Conservation (phyloP, 495 filamentous ascomycete genomes). For the Daldinia loculata region DNA sequence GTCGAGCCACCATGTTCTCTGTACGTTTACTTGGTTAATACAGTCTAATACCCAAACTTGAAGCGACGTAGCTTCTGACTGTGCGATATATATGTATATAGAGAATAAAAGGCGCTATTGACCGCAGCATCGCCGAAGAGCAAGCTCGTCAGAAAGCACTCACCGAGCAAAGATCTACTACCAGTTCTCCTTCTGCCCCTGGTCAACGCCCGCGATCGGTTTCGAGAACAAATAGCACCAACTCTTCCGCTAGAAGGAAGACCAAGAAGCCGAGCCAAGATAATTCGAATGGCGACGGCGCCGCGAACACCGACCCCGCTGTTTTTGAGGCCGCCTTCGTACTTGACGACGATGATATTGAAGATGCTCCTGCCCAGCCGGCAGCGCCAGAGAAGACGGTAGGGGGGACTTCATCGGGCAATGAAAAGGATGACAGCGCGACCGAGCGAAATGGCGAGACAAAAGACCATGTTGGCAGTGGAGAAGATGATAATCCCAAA, state of each 20-base stretch:
- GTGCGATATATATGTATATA: slow-evolving; percentile 44
- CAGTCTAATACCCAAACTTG: background rate
- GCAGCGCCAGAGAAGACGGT: slow-evolving; percentile 40
- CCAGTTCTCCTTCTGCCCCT: slow-evolving; percentile 58
- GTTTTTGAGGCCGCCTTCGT: slow-evolving; percentile 85
- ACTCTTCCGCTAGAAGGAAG: slow-evolving; percentile 41
- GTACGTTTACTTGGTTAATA: slow-evolving; percentile 44
- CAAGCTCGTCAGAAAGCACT: slow-evolving; percentile 75
- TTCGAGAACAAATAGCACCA: slow-evolving; percentile 62
- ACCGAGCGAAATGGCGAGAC: slow-evolving; percentile 45
- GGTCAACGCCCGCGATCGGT: slow-evolving; percentile 59
- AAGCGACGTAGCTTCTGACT: slow-evolving; percentile 1
- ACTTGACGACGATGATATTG: slow-evolving; percentile 76
- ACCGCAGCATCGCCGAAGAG: slow-evolving; percentile 87
- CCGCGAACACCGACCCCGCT: slow-evolving; percentile 73
- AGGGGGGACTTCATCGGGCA: slow-evolving; percentile 43
- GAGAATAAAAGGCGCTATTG: slow-evolving; percentile 87
- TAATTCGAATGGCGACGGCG: slow-evolving; percentile 54
- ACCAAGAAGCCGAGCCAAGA: slow-evolving; percentile 60
- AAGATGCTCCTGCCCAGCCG: slow-evolving; percentile 62
- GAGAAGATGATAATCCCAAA: slow-evolving; percentile 19
- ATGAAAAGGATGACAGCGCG: slow-evolving; percentile 39
- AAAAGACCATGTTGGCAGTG: slow-evolving; percentile 26
- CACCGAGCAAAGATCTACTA: slow-evolving; percentile 49
- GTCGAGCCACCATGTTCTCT: slow-evolving; percentile 57